phyloP scores from a whole-genome alignment of 225 moss, liverwort and hornwort species.

The Pseudoscleropodium purum region DNA sequence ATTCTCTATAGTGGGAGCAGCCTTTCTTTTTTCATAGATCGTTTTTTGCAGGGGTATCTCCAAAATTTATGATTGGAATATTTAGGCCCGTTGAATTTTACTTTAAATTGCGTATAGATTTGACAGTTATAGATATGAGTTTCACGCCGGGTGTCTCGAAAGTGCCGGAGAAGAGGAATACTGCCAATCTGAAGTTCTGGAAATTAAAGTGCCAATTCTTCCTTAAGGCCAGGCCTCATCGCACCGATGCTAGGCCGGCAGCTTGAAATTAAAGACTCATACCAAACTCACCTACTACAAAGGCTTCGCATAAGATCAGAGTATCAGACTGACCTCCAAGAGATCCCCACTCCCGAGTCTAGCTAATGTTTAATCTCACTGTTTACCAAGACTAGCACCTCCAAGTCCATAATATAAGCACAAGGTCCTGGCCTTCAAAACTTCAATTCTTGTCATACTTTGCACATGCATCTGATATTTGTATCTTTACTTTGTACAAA shows the following conservation, averaged over 20 bases:
- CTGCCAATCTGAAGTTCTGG: neutral
- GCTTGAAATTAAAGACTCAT: neutral
- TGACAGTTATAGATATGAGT: neutral
- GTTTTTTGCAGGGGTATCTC: neutral
- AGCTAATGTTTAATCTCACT: neutral
- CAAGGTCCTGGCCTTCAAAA: neutral
- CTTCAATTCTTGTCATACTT: neutral
- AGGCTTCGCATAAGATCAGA: neutral
- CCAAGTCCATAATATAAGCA: neutral
- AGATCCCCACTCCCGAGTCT: neutral
- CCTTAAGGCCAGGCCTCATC: neutral
- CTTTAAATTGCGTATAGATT: neutral
- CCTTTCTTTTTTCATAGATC: neutral
- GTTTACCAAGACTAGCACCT: neutral
- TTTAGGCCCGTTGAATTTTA: neutral
- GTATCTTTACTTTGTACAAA: too few species aligned
- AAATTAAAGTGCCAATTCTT: neutral
- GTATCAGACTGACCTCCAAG: neutral
- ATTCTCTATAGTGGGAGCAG: neutral
- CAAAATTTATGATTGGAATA: neutral
- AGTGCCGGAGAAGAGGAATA: neutral
- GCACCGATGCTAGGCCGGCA: neutral
- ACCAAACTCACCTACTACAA: neutral
- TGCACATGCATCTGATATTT: neutral
- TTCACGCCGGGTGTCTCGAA: neutral